Base-by-base conservation (phyloP, 305 asterid genomes). In the Fraxinus platypoda region DNA sequence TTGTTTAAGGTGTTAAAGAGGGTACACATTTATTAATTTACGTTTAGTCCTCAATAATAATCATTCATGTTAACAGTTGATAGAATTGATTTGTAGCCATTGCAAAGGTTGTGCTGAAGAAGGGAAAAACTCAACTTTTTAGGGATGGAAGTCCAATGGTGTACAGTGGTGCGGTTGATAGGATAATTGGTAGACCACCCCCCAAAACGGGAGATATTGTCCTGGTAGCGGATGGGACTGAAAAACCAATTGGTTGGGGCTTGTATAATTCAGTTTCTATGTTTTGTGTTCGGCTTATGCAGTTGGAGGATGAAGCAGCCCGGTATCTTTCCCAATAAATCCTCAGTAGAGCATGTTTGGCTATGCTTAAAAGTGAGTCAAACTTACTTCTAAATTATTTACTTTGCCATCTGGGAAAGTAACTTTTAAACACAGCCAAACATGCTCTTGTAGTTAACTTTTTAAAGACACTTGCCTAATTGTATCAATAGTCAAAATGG, bases 261-360 rank as follows among this genome's bases (percentile, higher is more conserved):
- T 84, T 94, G 72, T 96, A 93, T 87, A 96, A 94, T 83, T 92
- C 98, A 5, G 92, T 86, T 86, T 96, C 99, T 72, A 96, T 96
- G 99, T 96, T 96, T 64, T 95, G 97, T 30, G 99, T 94, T 77
- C 94, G 97, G 15, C 97, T 96, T 74, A 96, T 96, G 99, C 99
- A 94, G 82, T 87, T 91, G 11, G 96, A 94, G 87, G 97, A 93
- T 59, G 99, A 96, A 87, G 92, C 97, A 28, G 78, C 94, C n/a
- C 84, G 88, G 99, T 96, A 57, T 57, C 68, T 57, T 8, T 57
- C 26, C 30, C 30, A 57, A 87, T 38, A 46, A 80, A 25, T 57
- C 54, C 73, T 43, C 34, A 8, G 34, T 64, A 64, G 74, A 28
- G 35, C 74, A 66, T 66, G 74, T 66, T 66, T 66, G 21, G 37